Evolutionary conservation across 2,329 filamentous ascomycete genomes (phyloP), one percentile per base, ranked within the genome.

Genomic region (Cadophora gregata): DNA sequence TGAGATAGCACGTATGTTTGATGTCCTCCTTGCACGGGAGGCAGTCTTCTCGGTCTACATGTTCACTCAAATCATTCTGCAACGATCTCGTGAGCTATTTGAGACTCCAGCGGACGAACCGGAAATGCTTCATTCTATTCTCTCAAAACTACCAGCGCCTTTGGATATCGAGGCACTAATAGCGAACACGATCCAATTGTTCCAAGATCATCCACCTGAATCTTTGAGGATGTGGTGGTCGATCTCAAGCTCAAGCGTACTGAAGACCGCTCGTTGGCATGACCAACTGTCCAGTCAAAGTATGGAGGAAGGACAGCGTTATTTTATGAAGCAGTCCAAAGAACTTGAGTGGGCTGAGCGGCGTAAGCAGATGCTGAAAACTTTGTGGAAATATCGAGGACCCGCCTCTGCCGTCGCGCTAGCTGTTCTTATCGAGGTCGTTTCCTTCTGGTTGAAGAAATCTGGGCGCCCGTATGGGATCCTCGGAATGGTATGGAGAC

Each of bases 1-100:
- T 69, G 91, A 95, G 72, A 98, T 99, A 75, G 88, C 93, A 38
- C 88, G 96, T 27, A 82, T 99, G 0, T 99, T 97, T 78, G 96
- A 99, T 80, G 94, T 95, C 63, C 85, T 99, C 58, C 84, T 99
- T 5, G 93, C 95, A 3, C 88, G 87, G 59, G 93, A 96, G 78
- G 93, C 94, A n/a, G 90, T 92, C 47, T 93, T 97, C 75, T 90
- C 90, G 21, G 86, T 98, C 62, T 99, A 99, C 78, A 85, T 98
- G 63, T 98, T 97, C 79, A 93, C 93, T 0, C 91, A 93, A 76
- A 94, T 97, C 69, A 89, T 97, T 50, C 83, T 97, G 38, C 88
- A 89, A 55, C 90, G 95, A 45, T 90, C 91, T 65, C 86, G 88
- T 38, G 93, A 97, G 79, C 85, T 99, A n/a, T 86, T 98, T 70